A percentile compares a stretch with the other conserved stretches of the same genome.
phyloP scores from a whole-genome alignment of 2,329 filamentous ascomycete genomes.

The Stromatinia cepivora region DNA sequence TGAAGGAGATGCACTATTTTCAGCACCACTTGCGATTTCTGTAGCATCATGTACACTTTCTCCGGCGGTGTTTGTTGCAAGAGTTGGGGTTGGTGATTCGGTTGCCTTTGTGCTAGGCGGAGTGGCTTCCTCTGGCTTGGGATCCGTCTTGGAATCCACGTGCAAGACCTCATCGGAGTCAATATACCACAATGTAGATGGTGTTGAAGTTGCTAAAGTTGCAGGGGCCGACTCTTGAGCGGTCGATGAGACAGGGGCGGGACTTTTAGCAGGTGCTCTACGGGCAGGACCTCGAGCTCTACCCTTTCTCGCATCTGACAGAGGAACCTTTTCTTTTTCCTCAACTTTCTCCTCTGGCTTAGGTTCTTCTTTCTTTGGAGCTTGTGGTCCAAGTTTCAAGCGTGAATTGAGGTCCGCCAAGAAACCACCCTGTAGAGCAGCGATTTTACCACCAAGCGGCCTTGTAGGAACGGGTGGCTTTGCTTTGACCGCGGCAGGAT shows the following conservation, averaged over 20 bases:
- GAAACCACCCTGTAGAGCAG: constrained; percentile 86
- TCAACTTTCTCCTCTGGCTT: constrained; percentile 55
- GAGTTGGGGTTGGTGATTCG: constrained; percentile 30
- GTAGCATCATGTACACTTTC: constrained; percentile 31
- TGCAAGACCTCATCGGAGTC: constrained; percentile 44
- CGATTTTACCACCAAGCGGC: constrained; percentile 82
- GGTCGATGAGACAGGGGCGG: constrained; percentile 30
- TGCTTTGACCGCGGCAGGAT: constrained; percentile 57
- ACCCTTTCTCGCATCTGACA: constrained; percentile 86
- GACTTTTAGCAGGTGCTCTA: constrained; percentile 59
- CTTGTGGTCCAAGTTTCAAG: constrained; percentile 80
- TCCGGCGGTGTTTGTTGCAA: constrained; percentile 36
- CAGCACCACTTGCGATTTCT: constrained; percentile 28
- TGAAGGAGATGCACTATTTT: constrained; percentile 22
- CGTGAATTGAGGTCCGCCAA: constrained; percentile 91
- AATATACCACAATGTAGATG: constrained; percentile 46
- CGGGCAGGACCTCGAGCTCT: constrained; percentile 85
- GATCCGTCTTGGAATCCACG: constrained; percentile 32
- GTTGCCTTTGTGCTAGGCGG: constrained; percentile 26
- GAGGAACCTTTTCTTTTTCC: constrained; percentile 71
- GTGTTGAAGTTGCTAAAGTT: constrained; percentile 37
- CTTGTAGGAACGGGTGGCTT: constrained; percentile 83
- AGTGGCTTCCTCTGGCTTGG: constrained; percentile 8
- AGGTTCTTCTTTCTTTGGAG: constrained; percentile 71
- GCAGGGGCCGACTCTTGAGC: constrained; percentile 24